phyloP scores from a whole-genome alignment of 2,329 filamentous ascomycete species.

The Phyllosticta citribraziliensis region DNA sequence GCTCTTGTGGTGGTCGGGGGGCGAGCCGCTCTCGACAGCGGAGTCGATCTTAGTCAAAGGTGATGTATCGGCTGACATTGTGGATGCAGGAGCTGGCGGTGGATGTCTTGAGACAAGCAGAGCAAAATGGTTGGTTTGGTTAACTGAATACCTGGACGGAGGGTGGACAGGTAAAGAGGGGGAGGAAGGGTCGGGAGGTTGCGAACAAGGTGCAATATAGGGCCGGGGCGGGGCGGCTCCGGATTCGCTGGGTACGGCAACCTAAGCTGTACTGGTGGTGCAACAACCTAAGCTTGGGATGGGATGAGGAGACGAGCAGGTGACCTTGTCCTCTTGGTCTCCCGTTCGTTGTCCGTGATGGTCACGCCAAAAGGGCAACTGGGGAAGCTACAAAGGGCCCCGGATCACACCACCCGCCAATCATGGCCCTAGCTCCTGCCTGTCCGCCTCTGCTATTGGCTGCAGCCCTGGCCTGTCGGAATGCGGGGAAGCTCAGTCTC shows the following conservation, averaged over 20 bases:
- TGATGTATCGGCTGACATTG: slow-evolving; percentile 10
- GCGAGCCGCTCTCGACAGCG: slow-evolving; percentile 68
- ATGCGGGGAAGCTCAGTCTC: slow-evolving; percentile 4
- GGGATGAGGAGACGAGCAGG: slow-evolving; percentile 11
- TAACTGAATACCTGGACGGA: not conserved
- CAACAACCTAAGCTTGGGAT: not conserved
- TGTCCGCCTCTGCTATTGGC: not conserved
- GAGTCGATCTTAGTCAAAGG: slow-evolving; percentile 69
- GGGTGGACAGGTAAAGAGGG: not conserved
- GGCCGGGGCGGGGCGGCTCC: slow-evolving; percentile 6
- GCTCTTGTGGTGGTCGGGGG: slow-evolving; percentile 56
- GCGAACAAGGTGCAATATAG: slow-evolving; percentile 9
- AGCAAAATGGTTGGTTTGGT: not conserved
- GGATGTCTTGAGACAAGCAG: not conserved
- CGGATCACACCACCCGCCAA: slow-evolving; percentile 10
- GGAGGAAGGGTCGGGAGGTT: not conserved
- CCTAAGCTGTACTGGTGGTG: not conserved
- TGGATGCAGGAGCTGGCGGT: not conserved
- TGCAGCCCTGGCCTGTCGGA: not conserved
- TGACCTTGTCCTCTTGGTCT: not conserved
- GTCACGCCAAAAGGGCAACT: not conserved
- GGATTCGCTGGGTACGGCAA: too few relatives aligned
- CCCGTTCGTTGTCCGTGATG: not conserved
- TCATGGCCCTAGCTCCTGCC: slow-evolving; percentile 6
- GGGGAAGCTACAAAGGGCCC: not conserved